These are phyloP conservation scores for Atkinsonella texensis DNA, from an alignment of 2,329 filamentous ascomycete species.

Conservation along the genomic window DNA sequence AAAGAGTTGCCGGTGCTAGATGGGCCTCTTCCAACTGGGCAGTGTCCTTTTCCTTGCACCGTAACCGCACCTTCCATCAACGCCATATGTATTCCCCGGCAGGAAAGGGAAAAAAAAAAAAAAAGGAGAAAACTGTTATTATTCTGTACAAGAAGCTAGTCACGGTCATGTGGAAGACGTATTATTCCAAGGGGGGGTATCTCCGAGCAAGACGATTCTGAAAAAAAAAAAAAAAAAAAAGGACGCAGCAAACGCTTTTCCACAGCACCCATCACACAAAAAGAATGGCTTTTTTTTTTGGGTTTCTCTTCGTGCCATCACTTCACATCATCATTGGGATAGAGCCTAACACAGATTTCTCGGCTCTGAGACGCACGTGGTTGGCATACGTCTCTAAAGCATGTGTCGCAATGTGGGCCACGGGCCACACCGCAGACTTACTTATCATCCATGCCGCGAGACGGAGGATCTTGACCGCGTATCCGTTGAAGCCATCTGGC, in stretches of 20 bases:
- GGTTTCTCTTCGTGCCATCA: neutral
- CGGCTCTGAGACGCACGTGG: slow-evolving; percentile 38
- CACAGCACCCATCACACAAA: neutral
- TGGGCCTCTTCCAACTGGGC: too few relatives aligned
- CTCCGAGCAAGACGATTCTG: neutral
- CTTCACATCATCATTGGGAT: neutral
- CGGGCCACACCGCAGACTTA: slow-evolving; percentile 83
- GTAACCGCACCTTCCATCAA: too few relatives aligned
- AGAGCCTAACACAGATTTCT: slow-evolving; percentile 34
- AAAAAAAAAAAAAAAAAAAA: too few relatives aligned
- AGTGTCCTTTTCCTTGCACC: too few relatives aligned
- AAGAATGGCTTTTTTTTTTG: neutral
- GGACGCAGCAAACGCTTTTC: neutral
- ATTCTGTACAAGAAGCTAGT: too few relatives aligned
- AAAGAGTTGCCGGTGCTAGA: too few relatives aligned
- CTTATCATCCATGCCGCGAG: slow-evolving; percentile 80
- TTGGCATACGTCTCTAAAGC: slow-evolving; percentile 44
- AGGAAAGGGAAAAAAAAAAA: neutral
- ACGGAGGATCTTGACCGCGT: slow-evolving; percentile 72
- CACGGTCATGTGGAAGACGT: neutral
- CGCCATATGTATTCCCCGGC: too few relatives aligned
- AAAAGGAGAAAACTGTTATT: neutral
- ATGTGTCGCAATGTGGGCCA: slow-evolving; percentile 41
- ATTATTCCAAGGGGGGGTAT: neutral
- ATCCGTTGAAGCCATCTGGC: slow-evolving; percentile 55